Percentiles rank a stretch among this genome's conserved stretches.
Evolutionary conservation across 1,284 basidiomycete species (phyloP).

Genomic region (Kalmanozyma brasiliensis): DNA sequence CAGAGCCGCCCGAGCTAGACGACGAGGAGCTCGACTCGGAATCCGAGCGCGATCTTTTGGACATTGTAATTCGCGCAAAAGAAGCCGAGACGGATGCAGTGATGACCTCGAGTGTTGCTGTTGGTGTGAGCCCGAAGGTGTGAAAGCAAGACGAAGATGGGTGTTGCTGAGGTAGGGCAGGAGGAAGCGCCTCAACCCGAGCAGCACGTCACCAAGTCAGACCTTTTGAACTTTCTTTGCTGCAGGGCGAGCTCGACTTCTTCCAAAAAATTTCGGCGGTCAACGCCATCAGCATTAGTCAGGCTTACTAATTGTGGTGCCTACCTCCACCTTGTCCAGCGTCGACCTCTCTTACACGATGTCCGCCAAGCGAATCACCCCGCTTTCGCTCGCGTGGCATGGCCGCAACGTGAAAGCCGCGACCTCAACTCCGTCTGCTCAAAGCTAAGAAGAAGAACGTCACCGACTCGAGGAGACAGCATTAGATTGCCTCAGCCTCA

Average conservation of each 20-base stretch:
- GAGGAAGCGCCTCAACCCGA: too few relatives aligned
- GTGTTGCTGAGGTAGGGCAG: too few relatives aligned
- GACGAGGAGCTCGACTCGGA: slow-evolving; percentile 41
- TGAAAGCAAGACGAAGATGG: too few relatives aligned
- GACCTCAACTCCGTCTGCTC: too few relatives aligned
- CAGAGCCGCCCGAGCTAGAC: slow-evolving; percentile 39
- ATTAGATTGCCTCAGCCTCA: neutral
- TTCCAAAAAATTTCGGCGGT: slow-evolving; percentile 32
- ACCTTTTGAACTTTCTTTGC: slow-evolving; percentile 3
- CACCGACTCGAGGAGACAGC: neutral
- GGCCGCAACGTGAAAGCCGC: too few relatives aligned
- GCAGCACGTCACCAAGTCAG: too few relatives aligned
- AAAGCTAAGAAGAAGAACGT: too few relatives aligned
- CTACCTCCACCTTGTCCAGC: slow-evolving; percentile 20
- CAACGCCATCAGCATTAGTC: slow-evolving; percentile 5
- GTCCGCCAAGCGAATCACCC: neutral
- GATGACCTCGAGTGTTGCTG: neutral
- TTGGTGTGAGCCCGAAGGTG: neutral
- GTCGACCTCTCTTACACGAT: neutral
- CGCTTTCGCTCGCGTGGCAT: too few relatives aligned
- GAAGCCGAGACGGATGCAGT: too few relatives aligned
- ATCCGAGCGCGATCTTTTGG: slow-evolving; percentile 31
- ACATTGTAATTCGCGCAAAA: too few relatives aligned
- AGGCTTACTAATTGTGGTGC: slow-evolving; percentile 25
- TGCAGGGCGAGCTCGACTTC: neutral